phyloP scores from a whole-genome alignment of 2,329 filamentous ascomycete genomes.

The Epichloe gansuensis region DNA sequence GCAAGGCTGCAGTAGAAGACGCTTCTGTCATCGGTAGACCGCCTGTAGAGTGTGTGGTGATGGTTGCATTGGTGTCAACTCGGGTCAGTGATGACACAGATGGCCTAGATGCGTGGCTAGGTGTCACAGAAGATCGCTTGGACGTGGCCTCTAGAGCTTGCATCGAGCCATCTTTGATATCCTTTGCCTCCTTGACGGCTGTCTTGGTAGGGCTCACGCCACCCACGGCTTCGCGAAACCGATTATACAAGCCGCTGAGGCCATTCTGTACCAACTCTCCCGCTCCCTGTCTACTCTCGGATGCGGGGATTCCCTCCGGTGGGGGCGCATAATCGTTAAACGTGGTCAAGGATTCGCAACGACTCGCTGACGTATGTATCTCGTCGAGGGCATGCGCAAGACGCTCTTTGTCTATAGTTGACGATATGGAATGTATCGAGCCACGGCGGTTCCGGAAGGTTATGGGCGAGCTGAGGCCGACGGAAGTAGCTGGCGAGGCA shows the following conservation, averaged over 20 bases:
- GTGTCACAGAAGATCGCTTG: conserved; percentile 28
- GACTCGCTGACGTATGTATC: conserved; percentile 81
- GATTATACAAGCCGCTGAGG: conserved; percentile 77
- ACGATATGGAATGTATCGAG: conserved; percentile 29
- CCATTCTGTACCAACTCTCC: conserved; percentile 73
- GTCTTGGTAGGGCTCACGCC: conserved; percentile 38
- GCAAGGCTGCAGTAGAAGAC: conserved; percentile 23
- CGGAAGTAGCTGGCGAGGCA: conserved; percentile 15
- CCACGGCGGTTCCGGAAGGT: conserved; percentile 23
- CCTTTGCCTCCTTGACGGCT: conserved; percentile 20
- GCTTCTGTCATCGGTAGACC: conserved; percentile 20
- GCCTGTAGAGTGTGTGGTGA: conserved; percentile 19
- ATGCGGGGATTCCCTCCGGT: conserved; percentile 40
- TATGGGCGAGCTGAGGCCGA: conserved; percentile 16
- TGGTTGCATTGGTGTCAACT: conserved; percentile 24
- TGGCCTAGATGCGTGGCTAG: conserved; percentile 28
- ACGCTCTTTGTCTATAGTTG: conserved; percentile 51
- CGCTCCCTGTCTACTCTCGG: conserved; percentile 57
- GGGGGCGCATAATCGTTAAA: conserved; percentile 85
- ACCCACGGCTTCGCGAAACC: conserved; percentile 71
- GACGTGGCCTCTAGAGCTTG: conserved; percentile 20
- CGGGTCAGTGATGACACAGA: conserved; percentile 29
- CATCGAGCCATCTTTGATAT: conserved; percentile 22
- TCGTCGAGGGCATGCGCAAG: conserved; percentile 68
- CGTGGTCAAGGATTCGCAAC: conserved; percentile 71